A percentile compares a stretch with the other conserved stretches of the same genome.
phyloP scores from a whole-genome alignment of 495 filamentous ascomycete species.

The Penicillium waksmanii region DNA sequence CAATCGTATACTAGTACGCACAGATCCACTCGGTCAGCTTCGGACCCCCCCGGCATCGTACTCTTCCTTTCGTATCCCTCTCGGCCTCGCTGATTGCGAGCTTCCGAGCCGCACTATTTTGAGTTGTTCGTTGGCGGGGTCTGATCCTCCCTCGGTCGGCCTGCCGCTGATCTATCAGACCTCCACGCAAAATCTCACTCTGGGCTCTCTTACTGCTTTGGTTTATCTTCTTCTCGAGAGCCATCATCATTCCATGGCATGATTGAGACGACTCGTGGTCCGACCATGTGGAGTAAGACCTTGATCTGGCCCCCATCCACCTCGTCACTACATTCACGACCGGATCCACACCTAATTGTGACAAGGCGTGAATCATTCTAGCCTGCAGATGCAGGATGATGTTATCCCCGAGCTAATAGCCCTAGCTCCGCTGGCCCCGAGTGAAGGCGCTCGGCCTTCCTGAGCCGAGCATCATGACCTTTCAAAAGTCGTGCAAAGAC shows the following conservation, averaged over 20 bases:
- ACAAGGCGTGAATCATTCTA: constrained; percentile 11
- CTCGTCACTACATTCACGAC: neutral
- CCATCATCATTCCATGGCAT: constrained; percentile 1
- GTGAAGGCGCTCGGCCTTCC: neutral
- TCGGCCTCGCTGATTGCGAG: constrained; percentile 20
- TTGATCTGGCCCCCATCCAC: constrained; percentile 7
- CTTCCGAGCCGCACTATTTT: constrained; percentile 29
- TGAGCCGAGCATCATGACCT: neutral
- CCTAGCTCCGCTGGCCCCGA: constrained; percentile 3
- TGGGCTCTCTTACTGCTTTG: neutral
- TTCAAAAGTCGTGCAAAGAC: neutral
- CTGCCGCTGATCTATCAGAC: neutral
- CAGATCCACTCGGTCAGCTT: constrained; percentile 16
- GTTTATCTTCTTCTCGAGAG: neutral
- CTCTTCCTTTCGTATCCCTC: constrained; percentile 24
- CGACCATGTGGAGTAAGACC: neutral
- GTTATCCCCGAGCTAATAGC: constrained; percentile 10
- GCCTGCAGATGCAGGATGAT: constrained; percentile 16
- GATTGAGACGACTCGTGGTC: neutral
- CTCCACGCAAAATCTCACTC: neutral
- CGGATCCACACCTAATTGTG: neutral
- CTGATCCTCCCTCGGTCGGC: neutral
- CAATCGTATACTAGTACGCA: constrained; percentile 8
- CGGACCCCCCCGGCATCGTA: constrained; percentile 14
- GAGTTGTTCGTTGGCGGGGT: constrained; percentile 16